Evolutionary conservation across 1,139 yeast genomes (phyloP).

Genomic region (Kodamaea derodonti): DNA sequence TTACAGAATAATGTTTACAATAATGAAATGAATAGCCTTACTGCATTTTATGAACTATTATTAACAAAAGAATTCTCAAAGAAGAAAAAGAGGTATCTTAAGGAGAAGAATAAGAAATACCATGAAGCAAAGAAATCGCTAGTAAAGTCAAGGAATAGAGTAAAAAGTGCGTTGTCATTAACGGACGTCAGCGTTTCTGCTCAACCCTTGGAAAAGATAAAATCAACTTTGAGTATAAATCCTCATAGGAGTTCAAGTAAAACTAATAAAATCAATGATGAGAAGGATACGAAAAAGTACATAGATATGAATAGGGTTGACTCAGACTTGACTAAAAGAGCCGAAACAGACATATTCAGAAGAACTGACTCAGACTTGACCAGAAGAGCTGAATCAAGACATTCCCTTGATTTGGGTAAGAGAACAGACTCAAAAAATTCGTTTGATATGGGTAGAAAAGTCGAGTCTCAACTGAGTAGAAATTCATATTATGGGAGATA

Average conservation of each 20-base stretch:
- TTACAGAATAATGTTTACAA: conserved; percentile 59
- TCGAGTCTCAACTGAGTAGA: conserved; percentile 14
- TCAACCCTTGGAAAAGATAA: conserved; percentile 41
- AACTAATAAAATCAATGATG: no score
- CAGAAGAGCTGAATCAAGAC: no score
- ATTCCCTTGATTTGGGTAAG: no score
- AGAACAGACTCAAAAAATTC: conserved; percentile 9
- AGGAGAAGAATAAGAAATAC: conserved; percentile 38
- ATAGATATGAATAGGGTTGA: no score
- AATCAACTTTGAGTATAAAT: conserved; percentile 35
- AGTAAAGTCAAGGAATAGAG: conserved; percentile 48
- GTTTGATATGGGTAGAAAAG: conserved; percentile 6
- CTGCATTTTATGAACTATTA: conserved; percentile 81
- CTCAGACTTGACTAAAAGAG: no score
- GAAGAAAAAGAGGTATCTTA: conserved; percentile 31
- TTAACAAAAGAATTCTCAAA: conserved; percentile 56
- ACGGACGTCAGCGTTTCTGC: conserved; percentile 20
- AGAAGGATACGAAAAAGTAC: no score
- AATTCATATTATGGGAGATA: no score
- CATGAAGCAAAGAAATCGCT: conserved; percentile 38
- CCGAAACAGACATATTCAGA: no score
- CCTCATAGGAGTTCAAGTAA: conserved; percentile 21
- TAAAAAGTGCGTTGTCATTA: conserved; percentile 39
- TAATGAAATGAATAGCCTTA: conserved; percentile 68
- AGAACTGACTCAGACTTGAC: no score